Conservation (phyloP, 371 early-diverging fungal genomes). For the Mycotypha africana region DNA sequence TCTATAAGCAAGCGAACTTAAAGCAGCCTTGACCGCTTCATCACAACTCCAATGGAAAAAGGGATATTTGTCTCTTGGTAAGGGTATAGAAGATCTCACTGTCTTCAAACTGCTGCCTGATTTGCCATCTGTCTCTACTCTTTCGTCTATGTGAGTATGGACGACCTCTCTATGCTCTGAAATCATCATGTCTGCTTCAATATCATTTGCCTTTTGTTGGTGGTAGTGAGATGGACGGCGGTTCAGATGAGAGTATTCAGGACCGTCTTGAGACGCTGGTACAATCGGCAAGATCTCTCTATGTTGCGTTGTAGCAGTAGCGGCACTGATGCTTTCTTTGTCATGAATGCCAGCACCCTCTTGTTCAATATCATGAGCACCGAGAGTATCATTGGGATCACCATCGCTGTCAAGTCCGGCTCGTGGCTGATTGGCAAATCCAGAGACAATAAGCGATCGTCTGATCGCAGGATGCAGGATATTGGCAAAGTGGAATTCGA, state of each 20-base stretch:
- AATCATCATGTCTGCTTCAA: background rate
- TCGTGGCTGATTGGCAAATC: slow-evolving; percentile 35
- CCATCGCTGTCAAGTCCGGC: background rate
- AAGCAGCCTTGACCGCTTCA: slow-evolving; percentile 39
- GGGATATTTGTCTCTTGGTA: slow-evolving; percentile 38
- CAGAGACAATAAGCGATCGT: slow-evolving; percentile 29
- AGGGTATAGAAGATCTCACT: slow-evolving; percentile 23
- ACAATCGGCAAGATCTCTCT: slow-evolving; percentile 37
- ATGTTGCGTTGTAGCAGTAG: no score
- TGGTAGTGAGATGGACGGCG: no score
- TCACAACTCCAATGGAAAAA: slow-evolving; percentile 49
- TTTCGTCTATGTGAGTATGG: no score
- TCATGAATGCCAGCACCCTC: no score
- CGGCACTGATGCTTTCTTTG: no score
- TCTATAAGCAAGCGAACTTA: slow-evolving; percentile 7
- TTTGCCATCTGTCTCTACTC: slow-evolving; percentile 13
- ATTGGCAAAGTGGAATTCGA: slow-evolving; percentile 49
- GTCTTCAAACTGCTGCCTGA: no score
- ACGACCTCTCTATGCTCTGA: background rate
- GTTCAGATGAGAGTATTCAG: background rate
- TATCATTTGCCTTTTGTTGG: background rate
- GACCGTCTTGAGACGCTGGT: slow-evolving; percentile 32
- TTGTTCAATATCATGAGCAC: no score
- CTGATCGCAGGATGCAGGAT: slow-evolving; percentile 32
- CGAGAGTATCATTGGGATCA: no score